Evolutionary conservation across 306 rosid species (phyloP).

Genomic region (Sicyos edulis): DNA sequence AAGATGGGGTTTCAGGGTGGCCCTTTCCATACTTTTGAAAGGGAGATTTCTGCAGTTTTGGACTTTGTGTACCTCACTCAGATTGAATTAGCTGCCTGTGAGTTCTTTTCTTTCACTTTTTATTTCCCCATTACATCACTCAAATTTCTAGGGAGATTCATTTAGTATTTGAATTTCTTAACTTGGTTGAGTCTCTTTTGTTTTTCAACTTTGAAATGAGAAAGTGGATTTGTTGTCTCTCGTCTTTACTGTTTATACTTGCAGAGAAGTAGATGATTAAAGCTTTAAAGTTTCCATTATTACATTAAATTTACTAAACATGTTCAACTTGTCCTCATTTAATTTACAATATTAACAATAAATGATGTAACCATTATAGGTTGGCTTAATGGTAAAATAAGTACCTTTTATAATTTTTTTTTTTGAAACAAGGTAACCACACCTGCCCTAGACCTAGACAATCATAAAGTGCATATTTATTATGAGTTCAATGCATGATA

Average conservation of each 20-base stretch:
- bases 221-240: neutral
- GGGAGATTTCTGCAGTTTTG: slow-evolving; percentile 63
- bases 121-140: neutral
- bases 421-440: too few relatives aligned
- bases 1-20: slow-evolving; percentile 70
- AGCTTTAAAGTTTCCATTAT: too few relatives aligned
- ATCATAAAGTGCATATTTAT: too few relatives aligned
- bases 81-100: slow-evolving; percentile 90
- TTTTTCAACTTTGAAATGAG: neutral
- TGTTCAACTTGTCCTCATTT: too few relatives aligned
- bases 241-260: too few relatives aligned
- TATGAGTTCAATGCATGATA: too few relatives aligned
- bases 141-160: neutral
- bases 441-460: too few relatives aligned
- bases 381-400: too few relatives aligned
- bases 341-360: too few relatives aligned
- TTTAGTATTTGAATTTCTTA: neutral
- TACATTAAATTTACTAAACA: too few relatives aligned
- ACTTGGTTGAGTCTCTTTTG: neutral
- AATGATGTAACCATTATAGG: too few relatives aligned
- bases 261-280: neutral
- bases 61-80: slow-evolving; percentile 82
- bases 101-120: slow-evolving; percentile 26
- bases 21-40: slow-evolving; percentile 67
- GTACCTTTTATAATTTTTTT: too few relatives aligned